A percentile compares a stretch with the other conserved stretches of the same genome.
These are phyloP conservation scores for Psilocybe cubensis DNA, from an alignment of 768 basidiomycete species.

Conservation along the genomic window DNA sequence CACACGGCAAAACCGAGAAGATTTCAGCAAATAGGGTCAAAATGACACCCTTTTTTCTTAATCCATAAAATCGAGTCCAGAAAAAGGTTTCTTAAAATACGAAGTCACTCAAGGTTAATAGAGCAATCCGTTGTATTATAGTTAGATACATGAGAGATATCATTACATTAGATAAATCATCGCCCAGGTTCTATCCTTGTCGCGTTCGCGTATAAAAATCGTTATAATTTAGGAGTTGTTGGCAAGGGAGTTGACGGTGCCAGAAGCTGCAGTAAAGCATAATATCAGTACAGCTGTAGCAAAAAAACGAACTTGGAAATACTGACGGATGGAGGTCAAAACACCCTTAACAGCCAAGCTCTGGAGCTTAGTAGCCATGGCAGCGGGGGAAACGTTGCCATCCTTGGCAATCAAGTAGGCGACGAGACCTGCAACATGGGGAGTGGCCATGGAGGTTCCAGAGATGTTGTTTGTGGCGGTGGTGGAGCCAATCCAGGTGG, in stretches of 20 bases:
- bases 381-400: constrained; percentile 34
- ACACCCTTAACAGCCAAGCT: constrained; percentile 28
- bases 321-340: constrained; percentile 33
- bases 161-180: background rate
- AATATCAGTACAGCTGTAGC: background rate
- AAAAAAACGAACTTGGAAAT: background rate
- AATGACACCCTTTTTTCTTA: too few species aligned
- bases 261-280: constrained; percentile 17
- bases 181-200: background rate
- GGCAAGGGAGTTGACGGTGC: constrained; percentile 31
- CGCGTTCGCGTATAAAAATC: background rate
- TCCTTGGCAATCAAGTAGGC: constrained; percentile 37
- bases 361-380: constrained; percentile 27
- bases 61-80: too few species aligned
- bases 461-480: constrained; percentile 28
- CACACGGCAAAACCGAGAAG: too few species aligned
- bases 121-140: too few species aligned
- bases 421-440: constrained; percentile 43
- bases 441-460: constrained; percentile 39
- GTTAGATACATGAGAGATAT: background rate
- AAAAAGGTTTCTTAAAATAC: too few species aligned
- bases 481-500: constrained; percentile 31
- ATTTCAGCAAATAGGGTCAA: too few species aligned
- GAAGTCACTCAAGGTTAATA: too few species aligned
- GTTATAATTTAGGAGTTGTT: constrained; percentile 19